A percentile compares a stretch with the other conserved stretches of the same genome.
Evolutionary conservation across 345 rosid genomes (phyloP).

Genomic region (Toxicodendron radicans): DNA sequence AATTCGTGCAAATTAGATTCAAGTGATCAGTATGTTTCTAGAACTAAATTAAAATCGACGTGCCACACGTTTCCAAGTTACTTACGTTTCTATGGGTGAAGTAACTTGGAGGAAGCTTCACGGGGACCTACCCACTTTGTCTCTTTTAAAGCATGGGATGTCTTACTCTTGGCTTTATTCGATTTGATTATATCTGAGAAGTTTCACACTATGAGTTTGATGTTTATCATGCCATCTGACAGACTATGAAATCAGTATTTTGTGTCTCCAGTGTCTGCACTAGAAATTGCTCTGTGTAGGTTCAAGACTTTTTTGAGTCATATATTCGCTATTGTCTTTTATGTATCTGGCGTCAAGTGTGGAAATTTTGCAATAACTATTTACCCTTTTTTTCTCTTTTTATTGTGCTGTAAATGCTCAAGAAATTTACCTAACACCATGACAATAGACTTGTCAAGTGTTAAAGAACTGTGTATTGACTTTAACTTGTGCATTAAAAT

Average conservation of each 20-base stretch:
- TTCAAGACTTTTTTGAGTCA: neutral
- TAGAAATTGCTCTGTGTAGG: neutral
- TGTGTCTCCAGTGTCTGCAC: neutral
- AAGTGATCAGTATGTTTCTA: constrained; percentile 19
- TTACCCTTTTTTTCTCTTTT: neutral
- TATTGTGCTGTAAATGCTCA: no score
- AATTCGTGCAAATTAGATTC: neutral
- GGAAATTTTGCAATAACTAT: neutral
- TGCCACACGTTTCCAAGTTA: constrained; percentile 28
- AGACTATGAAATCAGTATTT: neutral
- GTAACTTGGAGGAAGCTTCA: constrained; percentile 2
- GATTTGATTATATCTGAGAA: neutral
- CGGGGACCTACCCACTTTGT: constrained; percentile 15
- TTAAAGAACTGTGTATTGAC: no score
- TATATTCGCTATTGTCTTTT: no score
- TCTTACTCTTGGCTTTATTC: no score
- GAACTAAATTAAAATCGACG: neutral
- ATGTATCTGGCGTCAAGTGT: neutral
- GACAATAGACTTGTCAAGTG: no score
- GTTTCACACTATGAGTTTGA: neutral
- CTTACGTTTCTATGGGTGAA: constrained; percentile 19
- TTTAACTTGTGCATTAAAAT: no score
- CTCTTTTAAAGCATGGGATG: neutral
- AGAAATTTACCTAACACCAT: no score
- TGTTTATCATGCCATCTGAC: neutral